Evolutionary conservation across 1,284 basidiomycete species (phyloP).

Genomic region (Moniliophthora roreri): DNA sequence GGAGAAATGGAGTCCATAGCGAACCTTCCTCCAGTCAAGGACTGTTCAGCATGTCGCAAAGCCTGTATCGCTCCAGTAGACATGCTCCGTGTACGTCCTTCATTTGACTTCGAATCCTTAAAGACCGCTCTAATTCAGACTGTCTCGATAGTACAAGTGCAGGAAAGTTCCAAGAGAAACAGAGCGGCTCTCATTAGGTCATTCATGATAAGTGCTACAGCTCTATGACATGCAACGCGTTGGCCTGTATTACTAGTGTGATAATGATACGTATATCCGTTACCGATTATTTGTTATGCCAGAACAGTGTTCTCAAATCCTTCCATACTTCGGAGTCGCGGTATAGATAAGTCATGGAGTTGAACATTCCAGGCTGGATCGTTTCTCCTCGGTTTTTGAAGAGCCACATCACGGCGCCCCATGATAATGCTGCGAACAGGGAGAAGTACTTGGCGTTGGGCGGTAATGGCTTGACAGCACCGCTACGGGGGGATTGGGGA

Average conservation of each 20-base stretch:
- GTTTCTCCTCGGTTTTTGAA: conserved; percentile 86
- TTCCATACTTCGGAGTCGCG: conserved; percentile 74
- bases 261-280: conserved; percentile 2
- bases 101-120: not conserved
- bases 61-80: conserved; percentile 59
- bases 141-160: conserved; percentile 57
- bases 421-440: conserved; percentile 85
- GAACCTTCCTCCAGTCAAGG: conserved; percentile 29
- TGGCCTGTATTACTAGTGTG: not conserved
- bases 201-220: conserved; percentile 7
- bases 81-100: conserved; percentile 56
- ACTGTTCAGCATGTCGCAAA: conserved; percentile 52
- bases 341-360: conserved; percentile 79
- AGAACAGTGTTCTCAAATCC: conserved; percentile 63
- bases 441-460: conserved; percentile 85
- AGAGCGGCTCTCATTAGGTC: conserved; percentile 24
- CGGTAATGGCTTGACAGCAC: conserved; percentile 36
- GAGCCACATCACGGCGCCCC: conserved; percentile 98
- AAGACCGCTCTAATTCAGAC: conserved; percentile 1
- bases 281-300: conserved; percentile 62
- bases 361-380: conserved; percentile 93
- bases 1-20: conserved; percentile 55
- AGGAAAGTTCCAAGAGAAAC: conserved; percentile 36
- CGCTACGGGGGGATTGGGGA: conserved; percentile 22
- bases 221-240: conserved; percentile 12